phyloP scores from a whole-genome alignment of 805 yeast genomes.

The Spathaspora boniae region DNA sequence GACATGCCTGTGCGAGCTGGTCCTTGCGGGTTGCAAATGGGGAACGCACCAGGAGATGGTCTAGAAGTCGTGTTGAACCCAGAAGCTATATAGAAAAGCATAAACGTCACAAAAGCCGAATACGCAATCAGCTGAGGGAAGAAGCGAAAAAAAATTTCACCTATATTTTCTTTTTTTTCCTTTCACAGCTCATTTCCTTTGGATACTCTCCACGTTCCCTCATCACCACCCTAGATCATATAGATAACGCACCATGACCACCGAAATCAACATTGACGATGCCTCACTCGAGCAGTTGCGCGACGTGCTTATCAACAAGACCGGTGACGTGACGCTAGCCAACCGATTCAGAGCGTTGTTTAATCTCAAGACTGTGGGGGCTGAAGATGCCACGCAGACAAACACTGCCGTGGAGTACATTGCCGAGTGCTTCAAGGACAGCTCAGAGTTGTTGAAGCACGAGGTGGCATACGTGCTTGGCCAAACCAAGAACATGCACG shows the following conservation, averaged over 20 bases:
- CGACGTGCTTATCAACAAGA: constrained; percentile 62
- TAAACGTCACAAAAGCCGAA: no score
- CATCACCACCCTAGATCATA: constrained; percentile 1
- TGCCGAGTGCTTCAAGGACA: constrained; percentile 76
- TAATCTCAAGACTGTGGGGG: constrained; percentile 82
- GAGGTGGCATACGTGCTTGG: constrained; percentile 98
- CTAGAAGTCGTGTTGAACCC: no score
- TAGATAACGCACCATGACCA: constrained; percentile 20
- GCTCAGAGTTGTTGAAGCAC: constrained; percentile 88
- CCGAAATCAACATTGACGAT: constrained; percentile 33
- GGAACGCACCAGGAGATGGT: no score
- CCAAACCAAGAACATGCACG: constrained; percentile 80
- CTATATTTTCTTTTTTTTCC: not conserved
- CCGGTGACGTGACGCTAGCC: constrained; percentile 73
- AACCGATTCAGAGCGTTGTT: constrained; percentile 91
- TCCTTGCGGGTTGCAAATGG: no score
- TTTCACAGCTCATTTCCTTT: not conserved
- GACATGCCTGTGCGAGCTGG: no score
- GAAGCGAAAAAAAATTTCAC: not conserved
- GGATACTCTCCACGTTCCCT: not conserved
- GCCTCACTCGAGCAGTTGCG: constrained; percentile 62
- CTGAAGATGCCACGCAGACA: constrained; percentile 63
- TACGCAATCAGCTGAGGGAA: constrained; percentile 2
- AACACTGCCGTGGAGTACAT: constrained; percentile 73
- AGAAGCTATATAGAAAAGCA: no score